Evolutionary conservation across 2,329 filamentous ascomycete genomes (phyloP), one percentile per base, ranked within the genome.

Genomic region (Plenodomus biglobosus): DNA sequence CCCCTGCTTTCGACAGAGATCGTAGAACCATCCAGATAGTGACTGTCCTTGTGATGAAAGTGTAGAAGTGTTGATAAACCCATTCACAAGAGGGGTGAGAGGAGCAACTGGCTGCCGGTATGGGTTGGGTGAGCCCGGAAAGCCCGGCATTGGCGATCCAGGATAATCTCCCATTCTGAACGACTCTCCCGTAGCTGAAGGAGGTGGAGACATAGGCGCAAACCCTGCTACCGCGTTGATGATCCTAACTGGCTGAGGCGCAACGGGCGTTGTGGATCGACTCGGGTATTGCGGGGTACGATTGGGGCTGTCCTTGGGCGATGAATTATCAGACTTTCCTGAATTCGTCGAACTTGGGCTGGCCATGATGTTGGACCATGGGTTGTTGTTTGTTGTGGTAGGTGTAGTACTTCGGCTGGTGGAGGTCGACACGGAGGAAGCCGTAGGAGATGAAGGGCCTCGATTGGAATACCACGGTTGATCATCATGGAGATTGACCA

Each of bases 401-500:
- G 69, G 70, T 16, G 70, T 73, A 17, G 66, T 57, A 53, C 68
- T 71, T 46, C 70, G 61, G 47, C 69, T 72, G 17, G 65, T 68
- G 42, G 60, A 64, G 11, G 70, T 72, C 3, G 71, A 73, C 20
- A 70, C 68, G 1, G 71, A 72, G n/a, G 70, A 73, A n/a, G 66
- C 56, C 32, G 68, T 67, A 13, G 70, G 70, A 48, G 71, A 72
- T 13, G 69, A 61, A 11, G 69, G 62, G 8, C 62, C 60, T 22
- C 68, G 64, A 38, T 58, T 63, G 13, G 56, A 52, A 50, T 70
- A 68, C 70, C 70, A 72, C 22, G 61, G 54, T 34, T 65, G 59
- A 41, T 71, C 68, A 34, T 72, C 69, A 50, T 71, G 70, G 44
- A 74, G 60, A 51, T 74, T 72, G 40, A 70, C 62, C 69, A 73